Evolutionary conservation across 257 asterid species (phyloP).

Genomic region (Solanum chmielewskii): DNA sequence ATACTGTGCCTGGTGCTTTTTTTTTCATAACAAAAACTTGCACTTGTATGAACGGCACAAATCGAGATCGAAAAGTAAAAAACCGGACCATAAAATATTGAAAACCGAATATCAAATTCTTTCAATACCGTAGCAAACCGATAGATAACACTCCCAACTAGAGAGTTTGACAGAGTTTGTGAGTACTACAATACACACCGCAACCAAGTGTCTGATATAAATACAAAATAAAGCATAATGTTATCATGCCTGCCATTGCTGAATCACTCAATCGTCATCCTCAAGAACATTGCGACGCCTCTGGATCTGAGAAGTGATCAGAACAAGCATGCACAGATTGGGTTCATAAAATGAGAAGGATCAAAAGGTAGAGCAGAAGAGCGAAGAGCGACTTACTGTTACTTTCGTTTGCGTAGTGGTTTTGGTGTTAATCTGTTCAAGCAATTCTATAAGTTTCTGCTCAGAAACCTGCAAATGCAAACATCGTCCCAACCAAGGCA

Average conservation of each 20-base stretch:
- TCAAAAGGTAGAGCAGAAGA: neutral
- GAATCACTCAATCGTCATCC: conserved; percentile 48
- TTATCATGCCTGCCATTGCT: neutral
- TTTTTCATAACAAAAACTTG: too few relatives aligned
- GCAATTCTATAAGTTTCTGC: conserved; percentile 78
- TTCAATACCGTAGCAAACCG: neutral
- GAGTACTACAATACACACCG: neutral
- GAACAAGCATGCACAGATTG: neutral
- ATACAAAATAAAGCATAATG: neutral
- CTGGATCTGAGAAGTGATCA: conserved; percentile 42
- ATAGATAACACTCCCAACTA: neutral
- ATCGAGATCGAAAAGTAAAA: neutral
- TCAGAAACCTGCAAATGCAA: conserved; percentile 59
- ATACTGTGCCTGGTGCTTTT: too few relatives aligned
- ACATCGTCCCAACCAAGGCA: neutral
- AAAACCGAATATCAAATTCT: neutral
- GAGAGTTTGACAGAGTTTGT: neutral
- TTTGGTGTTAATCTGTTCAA: conserved; percentile 95
- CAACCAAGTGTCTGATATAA: neutral
- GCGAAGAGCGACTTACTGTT: conserved; percentile 45
- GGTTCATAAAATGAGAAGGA: neutral
- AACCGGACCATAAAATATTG: neutral
- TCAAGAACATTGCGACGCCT: conserved; percentile 81
- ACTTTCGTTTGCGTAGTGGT: conserved; percentile 88
- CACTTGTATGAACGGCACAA: neutral